Base-by-base conservation (phyloP, 2,329 filamentous ascomycete genomes). In the Penicillium hordei region DNA sequence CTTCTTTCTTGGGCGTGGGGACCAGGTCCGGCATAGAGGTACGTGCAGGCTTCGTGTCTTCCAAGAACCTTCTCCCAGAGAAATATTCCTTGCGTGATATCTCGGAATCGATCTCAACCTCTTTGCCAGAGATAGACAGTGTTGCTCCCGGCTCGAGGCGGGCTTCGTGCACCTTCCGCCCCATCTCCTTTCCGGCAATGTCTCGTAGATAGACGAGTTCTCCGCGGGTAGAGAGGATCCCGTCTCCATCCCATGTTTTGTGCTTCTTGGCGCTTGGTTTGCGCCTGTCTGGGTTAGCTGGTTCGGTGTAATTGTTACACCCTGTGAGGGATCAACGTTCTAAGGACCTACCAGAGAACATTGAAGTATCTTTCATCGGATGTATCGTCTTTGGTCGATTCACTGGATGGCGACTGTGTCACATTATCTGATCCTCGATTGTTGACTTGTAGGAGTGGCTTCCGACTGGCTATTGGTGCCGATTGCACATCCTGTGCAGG, bases 171-270 rank as follows among this genome's bases (percentile, higher is more conserved):
- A 80, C 78, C 13, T 77, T 78, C 52, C 80, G 82, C 1, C 87
- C 88, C 72, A 90, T 81, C 21, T 87, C 83, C 69, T 81, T 83
- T 3, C 88, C 88, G 0, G 82, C 82, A 12, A 83, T 79, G 68
- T 90, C 86, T 58, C 86, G 83, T 17, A 90, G 77, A 52, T 78
- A 79, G 4, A 83, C 86, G 67, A 82, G 82, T 4, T 86, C 86
- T 36, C 79, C 81, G 2, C 76, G 73, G 4, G 88, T 78, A 4
- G 79, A 78, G 9, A 90, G 77, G 2, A 89, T 79, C 1, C 87
- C 88, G 72, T 91, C 88, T 2, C 88, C 87, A 66, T 90, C 88
- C 87, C 88, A 91, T 5, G 86, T 90, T 70, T 90, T 90, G 72
- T 90, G 85, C 74, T 90, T 91, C 72, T 89, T 90, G 6, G 78